phyloP scores from a whole-genome alignment of 441 rosid genomes.

The Iberis amara region DNA sequence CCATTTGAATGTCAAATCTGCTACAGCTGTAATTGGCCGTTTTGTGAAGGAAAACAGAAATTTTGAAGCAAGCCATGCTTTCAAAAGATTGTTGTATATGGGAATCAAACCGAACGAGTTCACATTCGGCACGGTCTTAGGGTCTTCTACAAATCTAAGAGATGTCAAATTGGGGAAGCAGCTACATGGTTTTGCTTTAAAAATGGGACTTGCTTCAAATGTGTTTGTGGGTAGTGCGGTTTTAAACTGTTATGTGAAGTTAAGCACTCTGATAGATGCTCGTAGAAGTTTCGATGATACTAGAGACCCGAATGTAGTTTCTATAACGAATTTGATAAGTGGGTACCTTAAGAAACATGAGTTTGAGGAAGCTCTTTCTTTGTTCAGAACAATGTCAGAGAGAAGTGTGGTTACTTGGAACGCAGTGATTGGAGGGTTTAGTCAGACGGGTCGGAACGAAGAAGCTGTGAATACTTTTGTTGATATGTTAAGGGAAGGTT shows the following conservation, averaged over 20 bases:
- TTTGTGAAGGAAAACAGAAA: slow-evolving; percentile 38
- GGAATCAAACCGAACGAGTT: slow-evolving; percentile 59
- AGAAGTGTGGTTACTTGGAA: slow-evolving; percentile 74
- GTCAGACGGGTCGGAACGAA: slow-evolving; percentile 67
- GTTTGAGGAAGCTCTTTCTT: slow-evolving; percentile 39
- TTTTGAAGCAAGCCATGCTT: slow-evolving; percentile 44
- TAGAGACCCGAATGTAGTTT: slow-evolving; percentile 54
- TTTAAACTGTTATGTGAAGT: slow-evolving; percentile 56
- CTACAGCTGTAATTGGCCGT: slow-evolving; percentile 45
- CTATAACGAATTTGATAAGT: slow-evolving; percentile 52
- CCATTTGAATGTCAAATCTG: slow-evolving; percentile 41
- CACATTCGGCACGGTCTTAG: slow-evolving; percentile 62
- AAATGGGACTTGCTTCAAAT: slow-evolving; percentile 53
- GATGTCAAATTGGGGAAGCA: slow-evolving; percentile 50
- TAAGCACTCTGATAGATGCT: slow-evolving; percentile 47
- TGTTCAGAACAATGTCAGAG: slow-evolving; percentile 54
- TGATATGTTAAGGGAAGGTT: slow-evolving; percentile 59
- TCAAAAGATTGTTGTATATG: slow-evolving; percentile 44
- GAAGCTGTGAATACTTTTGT: slow-evolving; percentile 64
- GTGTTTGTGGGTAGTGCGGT: slow-evolving; percentile 70
- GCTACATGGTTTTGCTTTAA: slow-evolving; percentile 53
- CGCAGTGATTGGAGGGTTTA: slow-evolving; percentile 64
- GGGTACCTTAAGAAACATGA: slow-evolving; percentile 53
- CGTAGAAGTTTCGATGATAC: slow-evolving; percentile 54
- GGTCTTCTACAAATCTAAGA: slow-evolving; percentile 36